Base-by-base conservation (phyloP, 1,284 basidiomycete species). In the Salmacisia buchloeana region DNA sequence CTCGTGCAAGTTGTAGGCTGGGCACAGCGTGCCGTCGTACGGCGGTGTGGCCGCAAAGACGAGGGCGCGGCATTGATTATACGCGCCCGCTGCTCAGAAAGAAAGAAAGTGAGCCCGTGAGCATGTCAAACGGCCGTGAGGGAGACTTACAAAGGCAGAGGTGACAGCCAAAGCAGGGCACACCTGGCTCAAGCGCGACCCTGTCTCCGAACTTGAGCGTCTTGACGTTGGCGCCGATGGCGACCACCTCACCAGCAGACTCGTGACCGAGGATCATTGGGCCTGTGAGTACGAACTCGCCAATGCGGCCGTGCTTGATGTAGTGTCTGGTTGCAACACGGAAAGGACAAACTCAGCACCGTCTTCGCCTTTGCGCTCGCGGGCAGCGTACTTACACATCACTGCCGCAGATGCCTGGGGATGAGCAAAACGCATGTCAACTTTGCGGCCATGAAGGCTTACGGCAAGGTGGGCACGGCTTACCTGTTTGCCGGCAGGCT, bases 31-130 rank as follows among this genome's bases (percentile, higher is more conserved):
- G 54, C 92, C 92, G 74, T 94, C 90, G 76, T 89, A 86, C 0
- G 92, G 91, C 59, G 92, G 92, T 10, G 92, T 93, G 2, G 92
- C 91, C 29, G 91, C 91, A 76, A 94, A 92, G 61, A 85, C 82
- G 72, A 93, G 87, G 63, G 91, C 83, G 1, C 87, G 84, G 80
- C 91, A 92, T 56, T 91, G 84, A 88, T 63, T 85, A 58, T 36
- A 34, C 33, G 62, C 56, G 10, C 61, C 33, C 29, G 23, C 46
- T 49, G 7, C n/a, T 58, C 60, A 57, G 46, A 46, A 58, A 61
- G 33, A 23, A 13, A 63, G 25, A 43, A 57, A 23, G 58, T 63
- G 58, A 33, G 21, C 79, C 74, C 60, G 77, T 76, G 70, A 75
- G 80, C 36, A 9, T 15, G 41, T 43, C 41, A 43, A 21, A 15